These are phyloP conservation scores for Rosa persica DNA, from an alignment of 306 rosid genomes.

Conservation along the genomic window DNA sequence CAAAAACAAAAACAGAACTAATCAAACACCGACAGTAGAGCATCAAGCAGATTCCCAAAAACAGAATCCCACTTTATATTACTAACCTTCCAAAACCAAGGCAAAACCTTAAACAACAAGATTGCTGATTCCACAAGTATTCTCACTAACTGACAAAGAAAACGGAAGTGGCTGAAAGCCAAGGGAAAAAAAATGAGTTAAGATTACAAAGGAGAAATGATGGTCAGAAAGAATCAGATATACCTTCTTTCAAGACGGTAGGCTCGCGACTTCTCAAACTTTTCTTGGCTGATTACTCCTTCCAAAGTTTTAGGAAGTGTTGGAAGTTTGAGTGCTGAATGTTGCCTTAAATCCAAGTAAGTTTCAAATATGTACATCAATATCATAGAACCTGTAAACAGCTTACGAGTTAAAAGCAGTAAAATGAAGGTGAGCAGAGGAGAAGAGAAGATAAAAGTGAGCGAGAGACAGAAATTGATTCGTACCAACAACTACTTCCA, in stretches of 20 bases:
- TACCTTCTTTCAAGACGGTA: slow-evolving; percentile 94
- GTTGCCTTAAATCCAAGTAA: slow-evolving; percentile 88
- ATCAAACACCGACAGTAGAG: slow-evolving; percentile 19
- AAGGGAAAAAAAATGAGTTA: slow-evolving; percentile 17
- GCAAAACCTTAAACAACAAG: slow-evolving; percentile 67
- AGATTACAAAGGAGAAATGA: background rate
- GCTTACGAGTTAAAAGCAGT: slow-evolving; percentile 1
- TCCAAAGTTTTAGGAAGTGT: slow-evolving; percentile 82
- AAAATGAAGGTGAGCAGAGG: background rate
- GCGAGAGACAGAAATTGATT: slow-evolving; percentile 12
- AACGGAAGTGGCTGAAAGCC: slow-evolving; percentile 75
- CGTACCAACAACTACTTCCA: slow-evolving; percentile 92
- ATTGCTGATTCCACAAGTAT: slow-evolving; percentile 76
- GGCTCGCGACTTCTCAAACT: slow-evolving; percentile 83
- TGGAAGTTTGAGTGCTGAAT: slow-evolving; percentile 70
- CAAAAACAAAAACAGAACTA: background rate
- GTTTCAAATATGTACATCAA: slow-evolving; percentile 79
- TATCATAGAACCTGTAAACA: slow-evolving; percentile 78
- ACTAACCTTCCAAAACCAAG: slow-evolving; percentile 96
- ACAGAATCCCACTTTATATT: slow-evolving; percentile 17
- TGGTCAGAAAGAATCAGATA: slow-evolving; percentile 3
- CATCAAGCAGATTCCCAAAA: slow-evolving; percentile 21
- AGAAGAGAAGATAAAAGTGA: background rate
- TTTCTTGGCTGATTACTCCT: slow-evolving; percentile 93
- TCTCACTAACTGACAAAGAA: slow-evolving; percentile 70